These are phyloP conservation scores for Neurospora sp. DNA, from an alignment of 495 filamentous ascomycete genomes.

Conservation along the genomic window DNA sequence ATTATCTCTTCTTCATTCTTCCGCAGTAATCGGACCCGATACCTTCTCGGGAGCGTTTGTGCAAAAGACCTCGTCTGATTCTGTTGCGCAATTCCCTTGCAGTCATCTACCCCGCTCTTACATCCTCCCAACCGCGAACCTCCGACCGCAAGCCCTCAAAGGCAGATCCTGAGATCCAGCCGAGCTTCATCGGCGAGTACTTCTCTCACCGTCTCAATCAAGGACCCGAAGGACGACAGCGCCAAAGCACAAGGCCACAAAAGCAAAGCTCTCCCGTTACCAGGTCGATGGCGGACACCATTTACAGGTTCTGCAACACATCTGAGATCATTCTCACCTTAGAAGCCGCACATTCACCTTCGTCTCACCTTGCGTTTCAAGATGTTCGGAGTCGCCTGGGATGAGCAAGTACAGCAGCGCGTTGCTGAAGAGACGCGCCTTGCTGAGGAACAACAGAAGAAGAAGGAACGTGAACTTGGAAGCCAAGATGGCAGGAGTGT, in stretches of 20 bases:
- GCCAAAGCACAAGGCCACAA: background rate
- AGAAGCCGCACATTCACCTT: background rate
- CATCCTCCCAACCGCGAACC: background rate
- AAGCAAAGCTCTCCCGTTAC: background rate
- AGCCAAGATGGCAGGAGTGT: background rate
- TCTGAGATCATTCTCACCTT: background rate
- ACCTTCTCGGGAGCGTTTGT: background rate
- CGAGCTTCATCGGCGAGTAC: background rate
- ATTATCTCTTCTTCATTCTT: background rate
- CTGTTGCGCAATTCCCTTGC: background rate
- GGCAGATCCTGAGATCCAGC: background rate
- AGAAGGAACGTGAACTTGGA: background rate
- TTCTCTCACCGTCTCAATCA: background rate
- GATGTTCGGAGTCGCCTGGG: background rate
- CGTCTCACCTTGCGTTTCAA: background rate
- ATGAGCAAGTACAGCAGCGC: background rate
- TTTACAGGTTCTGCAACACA: background rate
- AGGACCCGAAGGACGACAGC: background rate
- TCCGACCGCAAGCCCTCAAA: background rate
- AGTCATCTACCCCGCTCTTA: background rate
- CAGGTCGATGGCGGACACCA: background rate
- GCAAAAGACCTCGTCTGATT: background rate
- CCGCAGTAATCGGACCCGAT: background rate
- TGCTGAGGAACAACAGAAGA: background rate
- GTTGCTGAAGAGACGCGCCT: background rate